A percentile compares a stretch with the other conserved stretches of the same genome.
phyloP scores from a whole-genome alignment of 1,139 yeast genomes.

The Protomyces arabidopsidicola region DNA sequence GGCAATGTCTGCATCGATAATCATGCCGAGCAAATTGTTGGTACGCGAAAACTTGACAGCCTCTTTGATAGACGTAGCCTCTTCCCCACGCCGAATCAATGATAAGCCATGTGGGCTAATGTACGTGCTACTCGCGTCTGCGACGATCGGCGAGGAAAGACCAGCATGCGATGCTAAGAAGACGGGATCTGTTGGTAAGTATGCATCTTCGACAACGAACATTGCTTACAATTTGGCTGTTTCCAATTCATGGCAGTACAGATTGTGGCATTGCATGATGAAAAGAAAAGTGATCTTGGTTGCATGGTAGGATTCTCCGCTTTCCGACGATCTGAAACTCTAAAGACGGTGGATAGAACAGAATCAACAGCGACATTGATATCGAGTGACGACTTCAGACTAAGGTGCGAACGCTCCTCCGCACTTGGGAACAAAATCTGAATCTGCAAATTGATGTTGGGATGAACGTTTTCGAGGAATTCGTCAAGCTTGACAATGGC shows the following conservation, averaged over 20 bases:
- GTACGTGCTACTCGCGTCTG: slow-evolving; percentile 32
- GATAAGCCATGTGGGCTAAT: slow-evolving; percentile 41
- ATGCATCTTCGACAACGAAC: slow-evolving; percentile 33
- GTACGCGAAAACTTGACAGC: slow-evolving; percentile 68
- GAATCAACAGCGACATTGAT: slow-evolving; percentile 73
- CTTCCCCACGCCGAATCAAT: slow-evolving; percentile 41
- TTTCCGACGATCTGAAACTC: slow-evolving; percentile 50
- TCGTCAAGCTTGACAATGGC: slow-evolving; percentile 38
- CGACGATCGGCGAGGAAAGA: slow-evolving; percentile 31
- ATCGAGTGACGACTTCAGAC: slow-evolving; percentile 44
- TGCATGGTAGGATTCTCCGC: not conserved
- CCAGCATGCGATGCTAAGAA: slow-evolving; percentile 17
- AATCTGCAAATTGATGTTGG: slow-evolving; percentile 63
- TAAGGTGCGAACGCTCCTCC: slow-evolving; percentile 53
- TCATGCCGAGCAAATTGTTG: slow-evolving; percentile 79
- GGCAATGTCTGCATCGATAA: slow-evolving; percentile 36
- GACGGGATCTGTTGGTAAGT: slow-evolving; percentile 22
- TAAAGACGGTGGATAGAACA: slow-evolving; percentile 66
- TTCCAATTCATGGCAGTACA: slow-evolving; percentile 96
- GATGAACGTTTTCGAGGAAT: slow-evolving; percentile 53
- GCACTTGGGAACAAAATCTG: slow-evolving; percentile 79
- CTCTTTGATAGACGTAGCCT: slow-evolving; percentile 54
- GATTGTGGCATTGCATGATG: slow-evolving; percentile 79
- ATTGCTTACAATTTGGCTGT: slow-evolving; percentile 89
- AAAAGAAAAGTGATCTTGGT: slow-evolving; percentile 51